These are phyloP conservation scores for Plasmodium relictum DNA, from an alignment of 169 alveolate genomes.

Conservation along the genomic window DNA sequence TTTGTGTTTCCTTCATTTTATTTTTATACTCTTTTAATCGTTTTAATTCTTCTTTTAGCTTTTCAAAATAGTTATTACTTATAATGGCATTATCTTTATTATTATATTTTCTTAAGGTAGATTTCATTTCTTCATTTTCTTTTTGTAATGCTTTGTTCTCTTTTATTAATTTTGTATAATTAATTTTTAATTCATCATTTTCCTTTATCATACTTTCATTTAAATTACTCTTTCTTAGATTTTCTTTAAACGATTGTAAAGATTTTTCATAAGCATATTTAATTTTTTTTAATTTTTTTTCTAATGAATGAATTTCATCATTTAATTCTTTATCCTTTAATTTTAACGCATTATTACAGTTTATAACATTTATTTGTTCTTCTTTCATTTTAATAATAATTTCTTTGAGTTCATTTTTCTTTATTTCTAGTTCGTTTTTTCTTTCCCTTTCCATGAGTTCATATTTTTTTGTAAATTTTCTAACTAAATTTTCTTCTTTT, in stretches of 20 bases:
- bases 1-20: background rate
- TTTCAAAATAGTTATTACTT: conserved; percentile 44
- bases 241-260: conserved; percentile 23
- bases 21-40: background rate
- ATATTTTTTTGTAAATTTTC: conserved; percentile 44
- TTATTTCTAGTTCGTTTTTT: conserved; percentile 56
- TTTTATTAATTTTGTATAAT: conserved; percentile 4
- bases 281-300: conserved; percentile 67
- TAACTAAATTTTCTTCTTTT: conserved; percentile 30
- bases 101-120: conserved; percentile 18
- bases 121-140: conserved; percentile 52
- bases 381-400: conserved; percentile 56
- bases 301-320: conserved; percentile 30
- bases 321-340: conserved; percentile 60
- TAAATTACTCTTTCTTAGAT: conserved; percentile 19
- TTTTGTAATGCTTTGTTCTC: conserved; percentile 13
- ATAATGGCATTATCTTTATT: conserved; percentile 48
- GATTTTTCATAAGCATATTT: conserved; percentile 64
- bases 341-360: conserved; percentile 24
- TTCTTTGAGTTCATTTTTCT: conserved; percentile 66
- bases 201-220: conserved; percentile 35
- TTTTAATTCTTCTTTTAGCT: conserved; percentile 17
- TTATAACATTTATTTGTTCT: conserved; percentile 62
- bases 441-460: conserved; percentile 57
- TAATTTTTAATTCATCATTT: conserved; percentile 3